A percentile compares a stretch with the other conserved stretches of the same genome.
Evolutionary conservation across 306 rosid species (phyloP).

Genomic region (Lotus japonicus): DNA sequence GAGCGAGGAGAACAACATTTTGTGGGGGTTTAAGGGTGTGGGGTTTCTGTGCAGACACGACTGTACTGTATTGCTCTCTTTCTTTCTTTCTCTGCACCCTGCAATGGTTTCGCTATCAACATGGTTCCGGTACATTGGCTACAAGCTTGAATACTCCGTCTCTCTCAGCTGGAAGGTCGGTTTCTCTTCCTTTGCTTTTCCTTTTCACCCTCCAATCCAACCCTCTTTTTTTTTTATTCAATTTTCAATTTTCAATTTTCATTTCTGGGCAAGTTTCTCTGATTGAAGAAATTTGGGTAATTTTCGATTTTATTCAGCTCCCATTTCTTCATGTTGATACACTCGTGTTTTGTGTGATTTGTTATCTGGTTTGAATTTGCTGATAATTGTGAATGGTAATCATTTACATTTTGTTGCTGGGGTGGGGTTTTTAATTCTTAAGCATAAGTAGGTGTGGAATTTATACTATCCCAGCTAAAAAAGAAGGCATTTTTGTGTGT

Average conservation of each 20-base stretch:
- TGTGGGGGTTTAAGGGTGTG: background rate
- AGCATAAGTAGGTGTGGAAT: background rate
- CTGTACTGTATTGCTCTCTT: conserved; percentile 10
- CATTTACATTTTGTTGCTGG: background rate
- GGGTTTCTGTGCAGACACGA: background rate
- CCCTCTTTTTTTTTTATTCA: background rate
- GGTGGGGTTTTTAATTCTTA: background rate
- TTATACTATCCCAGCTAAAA: background rate
- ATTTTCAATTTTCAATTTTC: background rate
- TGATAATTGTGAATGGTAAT: background rate
- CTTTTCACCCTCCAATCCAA: background rate
- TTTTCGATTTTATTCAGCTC: background rate
- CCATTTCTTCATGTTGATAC: background rate
- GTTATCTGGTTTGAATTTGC: background rate
- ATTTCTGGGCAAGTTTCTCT: background rate
- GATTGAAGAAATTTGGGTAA: background rate
- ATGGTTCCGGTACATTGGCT: conserved; percentile 49
- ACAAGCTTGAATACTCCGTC: conserved; percentile 52
- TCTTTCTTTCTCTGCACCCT: background rate
- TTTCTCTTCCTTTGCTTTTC: conserved; percentile 8
- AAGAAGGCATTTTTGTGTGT: no score
- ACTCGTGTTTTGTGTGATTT: background rate
- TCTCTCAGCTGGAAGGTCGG: conserved; percentile 71
- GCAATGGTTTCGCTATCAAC: conserved; percentile 57
- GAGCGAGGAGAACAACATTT: background rate